Conservation (phyloP, 306 rosid genomes). For the Senna siamea region DNA sequence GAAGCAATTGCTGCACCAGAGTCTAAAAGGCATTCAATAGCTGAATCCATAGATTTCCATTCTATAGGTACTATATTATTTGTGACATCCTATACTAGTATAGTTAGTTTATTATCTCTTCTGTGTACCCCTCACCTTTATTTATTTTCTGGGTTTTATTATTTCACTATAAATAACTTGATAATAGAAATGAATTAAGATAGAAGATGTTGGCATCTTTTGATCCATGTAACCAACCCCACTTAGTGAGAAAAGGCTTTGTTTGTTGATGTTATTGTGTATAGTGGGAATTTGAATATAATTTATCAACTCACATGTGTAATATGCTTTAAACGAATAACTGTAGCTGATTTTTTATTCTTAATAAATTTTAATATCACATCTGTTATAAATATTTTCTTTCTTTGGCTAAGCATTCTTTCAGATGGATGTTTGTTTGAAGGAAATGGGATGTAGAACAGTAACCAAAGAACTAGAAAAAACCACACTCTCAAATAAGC, state of each 20-base stretch:
- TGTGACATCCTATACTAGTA: constrained; percentile 15
- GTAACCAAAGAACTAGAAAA: no score
- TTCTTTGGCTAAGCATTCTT: constrained; percentile 2
- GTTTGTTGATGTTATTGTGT: no score
- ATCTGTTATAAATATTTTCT: constrained; percentile 27
- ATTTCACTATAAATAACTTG: no score
- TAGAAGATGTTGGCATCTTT: no score
- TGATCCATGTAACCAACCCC: no score
- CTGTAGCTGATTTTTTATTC: not conserved
- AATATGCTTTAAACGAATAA: not conserved
- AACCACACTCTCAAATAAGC: not conserved
- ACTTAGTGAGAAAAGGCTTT: no score
- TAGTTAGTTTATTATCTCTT: constrained; percentile 13
- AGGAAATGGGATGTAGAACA: not conserved
- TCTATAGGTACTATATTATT: constrained; percentile 71
- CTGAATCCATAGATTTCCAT: constrained; percentile 73
- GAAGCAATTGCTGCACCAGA: constrained; percentile 86
- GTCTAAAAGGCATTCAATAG: constrained; percentile 64
- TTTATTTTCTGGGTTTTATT: not conserved
- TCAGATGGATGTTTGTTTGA: constrained; percentile 29
- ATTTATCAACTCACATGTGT: constrained; percentile 6
- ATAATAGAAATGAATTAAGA: no score
- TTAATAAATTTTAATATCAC: constrained; percentile 13
- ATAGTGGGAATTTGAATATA: constrained; percentile 7
- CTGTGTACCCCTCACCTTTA: not conserved